These are phyloP conservation scores for Pholiota molesta DNA, from an alignment of 768 basidiomycete species.

Conservation along the genomic window DNA sequence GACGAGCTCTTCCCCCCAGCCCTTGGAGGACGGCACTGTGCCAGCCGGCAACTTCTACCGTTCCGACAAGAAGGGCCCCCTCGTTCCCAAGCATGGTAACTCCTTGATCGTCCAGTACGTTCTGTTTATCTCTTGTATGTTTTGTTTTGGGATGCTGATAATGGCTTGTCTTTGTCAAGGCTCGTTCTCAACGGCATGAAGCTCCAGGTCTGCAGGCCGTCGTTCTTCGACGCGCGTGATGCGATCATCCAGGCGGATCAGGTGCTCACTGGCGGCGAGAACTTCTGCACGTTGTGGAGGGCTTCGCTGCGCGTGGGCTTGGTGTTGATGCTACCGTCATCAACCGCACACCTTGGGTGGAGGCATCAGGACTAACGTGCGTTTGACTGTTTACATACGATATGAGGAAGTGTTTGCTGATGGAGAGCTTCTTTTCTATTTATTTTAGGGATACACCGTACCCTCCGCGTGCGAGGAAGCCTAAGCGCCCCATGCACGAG, in stretches of 20 bases:
- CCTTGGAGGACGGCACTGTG: constrained; percentile 60
- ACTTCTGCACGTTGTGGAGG: constrained; percentile 84
- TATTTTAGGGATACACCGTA: constrained; percentile 27
- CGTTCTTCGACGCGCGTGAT: constrained; percentile 88
- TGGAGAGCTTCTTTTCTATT: background rate
- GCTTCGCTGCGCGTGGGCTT: constrained; percentile 81
- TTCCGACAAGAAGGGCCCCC: constrained; percentile 49
- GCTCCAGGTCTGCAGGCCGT: constrained; percentile 88
- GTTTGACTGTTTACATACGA: background rate
- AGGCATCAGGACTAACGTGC: constrained; percentile 73
- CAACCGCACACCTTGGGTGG: constrained; percentile 90
- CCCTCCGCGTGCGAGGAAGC: constrained; percentile 28
- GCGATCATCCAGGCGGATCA: constrained; percentile 92
- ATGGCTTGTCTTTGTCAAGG: constrained; percentile 29
- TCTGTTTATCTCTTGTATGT: constrained; percentile 1
- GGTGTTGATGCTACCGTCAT: constrained; percentile 75
- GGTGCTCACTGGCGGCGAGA: constrained; percentile 90
- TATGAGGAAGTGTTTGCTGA: background rate
- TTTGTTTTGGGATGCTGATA: background rate
- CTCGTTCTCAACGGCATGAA: constrained; percentile 94
- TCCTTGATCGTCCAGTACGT: constrained; percentile 73
- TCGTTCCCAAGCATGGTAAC: constrained; percentile 92
- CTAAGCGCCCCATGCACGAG: background rate
- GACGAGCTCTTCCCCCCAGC: constrained; percentile 81
- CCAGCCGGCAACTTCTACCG: constrained; percentile 79